Evolutionary conservation across 2,329 filamentous ascomycete genomes (phyloP).

Genomic region (Sarocladium kiliense): DNA sequence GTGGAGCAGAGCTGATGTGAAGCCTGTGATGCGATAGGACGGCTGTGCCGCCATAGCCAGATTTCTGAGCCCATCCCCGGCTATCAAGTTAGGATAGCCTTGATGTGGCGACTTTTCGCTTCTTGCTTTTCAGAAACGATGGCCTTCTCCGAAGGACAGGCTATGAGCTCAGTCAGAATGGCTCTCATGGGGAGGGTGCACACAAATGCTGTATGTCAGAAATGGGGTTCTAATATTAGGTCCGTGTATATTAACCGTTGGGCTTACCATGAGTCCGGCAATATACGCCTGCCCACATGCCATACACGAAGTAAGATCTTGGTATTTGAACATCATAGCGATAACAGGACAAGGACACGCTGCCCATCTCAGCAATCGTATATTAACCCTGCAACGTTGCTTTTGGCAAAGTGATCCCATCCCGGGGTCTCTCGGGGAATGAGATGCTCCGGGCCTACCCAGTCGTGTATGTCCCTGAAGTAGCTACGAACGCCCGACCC

Average conservation of each 20-base stretch:
- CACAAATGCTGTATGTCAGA: background rate
- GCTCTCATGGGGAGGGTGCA: background rate
- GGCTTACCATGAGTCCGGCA: background rate
- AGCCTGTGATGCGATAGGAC: too few relatives aligned
- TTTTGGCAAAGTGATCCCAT: background rate
- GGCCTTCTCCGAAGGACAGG: too few relatives aligned
- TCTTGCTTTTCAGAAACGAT: too few relatives aligned
- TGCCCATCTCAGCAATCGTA: background rate
- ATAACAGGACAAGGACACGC: background rate
- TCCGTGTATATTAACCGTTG: background rate
- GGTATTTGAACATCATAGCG: background rate
- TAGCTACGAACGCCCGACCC: background rate
- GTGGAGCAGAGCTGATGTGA: background rate
- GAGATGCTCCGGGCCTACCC: too few relatives aligned
- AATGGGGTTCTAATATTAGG: background rate
- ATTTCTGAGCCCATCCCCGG: too few relatives aligned
- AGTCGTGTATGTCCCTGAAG: background rate
- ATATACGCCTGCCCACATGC: too few relatives aligned
- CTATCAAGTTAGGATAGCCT: too few relatives aligned
- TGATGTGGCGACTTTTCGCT: too few relatives aligned
- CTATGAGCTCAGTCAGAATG: too few relatives aligned
- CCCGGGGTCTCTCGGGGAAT: too few relatives aligned
- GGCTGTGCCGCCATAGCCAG: too few relatives aligned
- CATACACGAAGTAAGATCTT: too few relatives aligned
- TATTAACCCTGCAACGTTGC: background rate